Percentiles rank a stretch among this genome's conserved stretches.
Evolutionary conservation across 257 asterid genomes (phyloP).

Genomic region (Asclepias syriaca): DNA sequence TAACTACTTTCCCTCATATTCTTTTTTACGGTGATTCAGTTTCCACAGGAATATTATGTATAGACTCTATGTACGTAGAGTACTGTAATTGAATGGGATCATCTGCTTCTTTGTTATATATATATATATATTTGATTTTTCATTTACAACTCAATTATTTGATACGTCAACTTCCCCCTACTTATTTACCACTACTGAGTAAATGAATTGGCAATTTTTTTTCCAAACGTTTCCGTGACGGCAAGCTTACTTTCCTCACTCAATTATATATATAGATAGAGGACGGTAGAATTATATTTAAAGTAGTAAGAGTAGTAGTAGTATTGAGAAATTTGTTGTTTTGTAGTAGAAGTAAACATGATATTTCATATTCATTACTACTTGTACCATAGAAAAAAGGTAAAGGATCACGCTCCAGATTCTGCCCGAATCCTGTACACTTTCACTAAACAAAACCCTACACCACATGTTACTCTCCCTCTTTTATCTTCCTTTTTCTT

Average conservation of each 20-base stretch:
- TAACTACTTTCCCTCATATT: constrained; percentile 11
- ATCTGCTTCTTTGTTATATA: no score
- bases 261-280: no score
- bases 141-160: background rate
- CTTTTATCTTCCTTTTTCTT: no score
- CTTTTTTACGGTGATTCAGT: constrained; percentile 14
- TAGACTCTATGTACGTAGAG: no score
- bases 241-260: background rate
- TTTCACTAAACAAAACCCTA: background rate
- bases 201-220: background rate
- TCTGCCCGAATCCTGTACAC: background rate
- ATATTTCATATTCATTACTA: background rate
- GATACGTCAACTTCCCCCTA: background rate
- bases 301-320: no score
- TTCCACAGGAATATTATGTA: background rate
- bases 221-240: background rate
- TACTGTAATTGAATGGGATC: no score
- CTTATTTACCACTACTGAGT: background rate
- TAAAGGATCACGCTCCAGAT: no score
- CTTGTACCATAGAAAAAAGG: background rate
- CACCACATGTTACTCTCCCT: background rate
- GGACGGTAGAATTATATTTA: no score
- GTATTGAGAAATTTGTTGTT: no score
- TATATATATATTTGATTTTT: no score
- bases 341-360: background rate